phyloP scores from a whole-genome alignment of 345 rosid genomes.

The Euphorbia tirucalli region DNA sequence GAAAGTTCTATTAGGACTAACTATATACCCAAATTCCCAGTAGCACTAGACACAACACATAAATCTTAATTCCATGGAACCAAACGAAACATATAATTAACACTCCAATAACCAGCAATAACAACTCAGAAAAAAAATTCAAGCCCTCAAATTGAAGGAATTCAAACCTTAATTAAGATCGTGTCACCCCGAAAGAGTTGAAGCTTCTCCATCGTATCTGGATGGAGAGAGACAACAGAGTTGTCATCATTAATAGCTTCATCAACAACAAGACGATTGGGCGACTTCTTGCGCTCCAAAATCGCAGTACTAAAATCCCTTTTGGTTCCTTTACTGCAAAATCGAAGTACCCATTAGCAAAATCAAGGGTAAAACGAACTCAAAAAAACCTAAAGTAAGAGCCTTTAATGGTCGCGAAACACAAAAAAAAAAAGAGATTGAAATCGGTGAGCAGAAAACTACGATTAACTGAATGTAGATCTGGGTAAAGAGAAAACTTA shows the following conservation, averaged over 20 bases:
- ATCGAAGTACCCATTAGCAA: conserved; percentile 1
- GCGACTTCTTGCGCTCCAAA: conserved; percentile 82
- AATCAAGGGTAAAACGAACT: background rate
- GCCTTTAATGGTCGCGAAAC: background rate
- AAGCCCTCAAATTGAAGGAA: background rate
- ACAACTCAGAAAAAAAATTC: background rate
- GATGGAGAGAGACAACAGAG: conserved; percentile 83
- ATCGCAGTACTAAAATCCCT: conserved; percentile 91
- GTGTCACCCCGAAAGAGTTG: conserved; percentile 97
- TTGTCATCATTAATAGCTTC: conserved; percentile 89
- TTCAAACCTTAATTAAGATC: conserved; percentile 72
- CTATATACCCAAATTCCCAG: conserved; percentile 9
- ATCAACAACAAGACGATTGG: conserved; percentile 86
- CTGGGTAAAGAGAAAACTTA: conserved; percentile 37
- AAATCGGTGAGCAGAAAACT: background rate
- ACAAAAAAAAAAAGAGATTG: conserved; percentile 1
- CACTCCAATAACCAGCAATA: conserved; percentile 2
- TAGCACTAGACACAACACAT: background rate
- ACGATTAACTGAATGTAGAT: conserved; percentile 27
- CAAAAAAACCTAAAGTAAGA: background rate
- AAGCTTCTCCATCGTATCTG: conserved; percentile 95
- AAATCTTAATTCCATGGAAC: background rate
- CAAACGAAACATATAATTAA: conserved; percentile 23
- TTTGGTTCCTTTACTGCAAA: conserved; percentile 67
- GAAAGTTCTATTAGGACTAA: background rate